These are phyloP conservation scores for Skeletonema marinoi DNA, from an alignment of 108 stramenopile species.

Conservation along the genomic window DNA sequence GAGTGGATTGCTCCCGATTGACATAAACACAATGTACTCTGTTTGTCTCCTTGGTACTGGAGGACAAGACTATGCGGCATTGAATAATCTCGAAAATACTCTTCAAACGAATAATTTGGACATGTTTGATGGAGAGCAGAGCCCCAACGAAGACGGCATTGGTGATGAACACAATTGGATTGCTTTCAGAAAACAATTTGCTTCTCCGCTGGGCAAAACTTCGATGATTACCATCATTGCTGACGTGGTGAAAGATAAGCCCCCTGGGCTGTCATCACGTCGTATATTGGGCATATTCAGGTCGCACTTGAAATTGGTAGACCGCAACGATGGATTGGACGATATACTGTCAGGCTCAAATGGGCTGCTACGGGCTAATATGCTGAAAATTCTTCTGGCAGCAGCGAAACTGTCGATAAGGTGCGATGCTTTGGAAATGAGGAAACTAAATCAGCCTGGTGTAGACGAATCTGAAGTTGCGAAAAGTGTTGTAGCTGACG, in stretches of 20 bases:
- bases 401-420: slow-evolving; percentile 9
- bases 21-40: slow-evolving; percentile 61
- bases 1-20: slow-evolving; percentile 66
- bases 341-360: slow-evolving; percentile 17
- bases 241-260: slow-evolving; percentile 56
- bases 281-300: slow-evolving; percentile 25
- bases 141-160: slow-evolving; percentile 10
- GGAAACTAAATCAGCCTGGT: slow-evolving; percentile 27
- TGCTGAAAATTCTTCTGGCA: slow-evolving; percentile 26
- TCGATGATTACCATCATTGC: slow-evolving; percentile 62
- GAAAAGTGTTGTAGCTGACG: slow-evolving; percentile 14
- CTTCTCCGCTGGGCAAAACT: slow-evolving; percentile 50
- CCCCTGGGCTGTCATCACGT: slow-evolving; percentile 21
- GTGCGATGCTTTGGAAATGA: slow-evolving; percentile 21
- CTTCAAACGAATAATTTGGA: slow-evolving; percentile 39
- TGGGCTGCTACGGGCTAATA: slow-evolving; percentile 5
- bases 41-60: slow-evolving; percentile 70
- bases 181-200: slow-evolving; percentile 52
- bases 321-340: slow-evolving; percentile 31
- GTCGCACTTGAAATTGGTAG: slow-evolving; percentile 23
- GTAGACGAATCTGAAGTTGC: slow-evolving; percentile 13
- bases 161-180: slow-evolving; percentile 50
- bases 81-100: slow-evolving; percentile 61
- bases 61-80: slow-evolving; percentile 65
- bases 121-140: slow-evolving; percentile 6